Evolutionary conservation across 768 basidiomycete species (phyloP).

Genomic region (Auriculariales sp.): DNA sequence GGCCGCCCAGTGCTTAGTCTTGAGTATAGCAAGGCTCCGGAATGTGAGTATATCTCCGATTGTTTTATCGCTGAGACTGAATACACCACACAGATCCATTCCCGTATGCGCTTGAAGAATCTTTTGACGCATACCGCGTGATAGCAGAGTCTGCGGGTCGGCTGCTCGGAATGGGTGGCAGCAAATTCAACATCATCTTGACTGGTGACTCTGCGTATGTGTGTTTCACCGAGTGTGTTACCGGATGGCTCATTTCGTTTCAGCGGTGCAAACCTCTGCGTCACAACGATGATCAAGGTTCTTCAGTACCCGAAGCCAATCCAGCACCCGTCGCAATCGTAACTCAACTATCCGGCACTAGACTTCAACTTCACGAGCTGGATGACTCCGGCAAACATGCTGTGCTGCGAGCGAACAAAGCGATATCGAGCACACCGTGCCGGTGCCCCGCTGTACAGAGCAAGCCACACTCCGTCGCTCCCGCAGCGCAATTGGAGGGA

Average conservation of each 20-base stretch:
- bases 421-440: no score
- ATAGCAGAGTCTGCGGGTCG: conserved; percentile 68
- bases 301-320: conserved; percentile 47
- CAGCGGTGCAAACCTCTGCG: conserved; percentile 80
- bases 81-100: conserved; percentile 62
- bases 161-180: conserved; percentile 81
- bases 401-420: conserved; percentile 79
- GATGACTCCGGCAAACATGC: conserved; percentile 75
- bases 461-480: no score
- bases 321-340: conserved; percentile 64
- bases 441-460: no score
- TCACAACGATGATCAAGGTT: conserved; percentile 73
- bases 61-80: conserved; percentile 1
- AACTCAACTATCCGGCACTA: conserved; percentile 78
- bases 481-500: no score
- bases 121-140: conserved; percentile 77
- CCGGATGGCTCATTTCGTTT: conserved; percentile 3
- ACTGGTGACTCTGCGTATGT: conserved; percentile 96
- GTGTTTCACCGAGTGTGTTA: conserved; percentile 1
- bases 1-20: conserved; percentile 70
- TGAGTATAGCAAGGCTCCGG: conserved; percentile 94
- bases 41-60: conserved; percentile 43
- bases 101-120: conserved; percentile 91
- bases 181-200: conserved; percentile 59
- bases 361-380: conserved; percentile 98